These are phyloP conservation scores for Talaromyces sp. DNA, from an alignment of 2,329 filamentous ascomycete genomes.

Conservation along the genomic window DNA sequence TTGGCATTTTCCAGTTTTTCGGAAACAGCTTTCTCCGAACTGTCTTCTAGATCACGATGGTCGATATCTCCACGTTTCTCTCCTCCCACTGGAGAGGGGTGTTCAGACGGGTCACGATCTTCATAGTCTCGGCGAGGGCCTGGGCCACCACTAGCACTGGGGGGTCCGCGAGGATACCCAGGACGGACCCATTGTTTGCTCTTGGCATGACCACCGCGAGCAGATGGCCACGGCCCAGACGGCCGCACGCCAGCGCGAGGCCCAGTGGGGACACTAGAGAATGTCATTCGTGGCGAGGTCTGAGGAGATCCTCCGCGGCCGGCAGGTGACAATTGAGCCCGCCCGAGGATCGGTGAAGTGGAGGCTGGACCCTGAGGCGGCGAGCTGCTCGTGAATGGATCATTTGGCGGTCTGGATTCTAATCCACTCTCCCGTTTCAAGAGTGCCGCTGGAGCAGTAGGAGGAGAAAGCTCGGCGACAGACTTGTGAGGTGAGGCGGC, in stretches of 20 bases:
- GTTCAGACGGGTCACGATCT: conserved; percentile 18
- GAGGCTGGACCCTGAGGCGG: conserved; percentile 16
- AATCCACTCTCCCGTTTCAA: conserved; percentile 19
- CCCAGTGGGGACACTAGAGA: conserved; percentile 35
- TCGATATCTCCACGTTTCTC: conserved; percentile 1
- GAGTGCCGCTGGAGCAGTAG: conserved; percentile 34
- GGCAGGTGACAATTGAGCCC: conserved; percentile 19
- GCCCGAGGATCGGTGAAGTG: conserved; percentile 22
- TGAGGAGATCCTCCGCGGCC: conserved; percentile 26
- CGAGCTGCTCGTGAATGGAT: conserved; percentile 2
- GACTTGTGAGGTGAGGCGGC: conserved; percentile 16
- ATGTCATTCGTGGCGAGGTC: conserved; percentile 33
- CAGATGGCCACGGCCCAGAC: conserved; percentile 15
- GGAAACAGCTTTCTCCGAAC: neutral
- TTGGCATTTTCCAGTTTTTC: neutral
- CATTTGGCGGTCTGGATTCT: conserved; percentile 15
- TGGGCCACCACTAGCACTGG: conserved; percentile 14
- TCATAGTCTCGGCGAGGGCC: conserved; percentile 29
- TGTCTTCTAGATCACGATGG: neutral
- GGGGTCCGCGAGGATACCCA: conserved; percentile 25
- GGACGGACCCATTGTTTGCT: conserved; percentile 37
- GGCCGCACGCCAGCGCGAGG: conserved; percentile 36
- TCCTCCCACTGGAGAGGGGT: neutral
- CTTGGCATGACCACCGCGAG: conserved; percentile 28
- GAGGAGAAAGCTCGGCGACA: conserved; percentile 27